Base-by-base conservation (phyloP, 768 basidiomycete species). In the Candolleomyces efflorescens region DNA sequence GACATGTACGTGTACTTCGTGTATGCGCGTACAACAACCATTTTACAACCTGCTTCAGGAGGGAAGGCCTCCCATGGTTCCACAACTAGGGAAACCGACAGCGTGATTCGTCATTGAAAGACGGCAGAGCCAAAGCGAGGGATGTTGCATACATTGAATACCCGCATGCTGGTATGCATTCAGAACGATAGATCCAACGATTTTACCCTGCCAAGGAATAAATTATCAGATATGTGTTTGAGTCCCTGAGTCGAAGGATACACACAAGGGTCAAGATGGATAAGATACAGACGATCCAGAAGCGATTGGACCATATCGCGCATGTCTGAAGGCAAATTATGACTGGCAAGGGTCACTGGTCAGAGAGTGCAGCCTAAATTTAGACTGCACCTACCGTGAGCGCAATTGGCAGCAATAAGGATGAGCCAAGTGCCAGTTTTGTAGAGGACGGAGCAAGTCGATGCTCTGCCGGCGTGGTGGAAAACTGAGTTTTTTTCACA, bases 301-400 rank as follows among this genome's bases (percentile, higher is more conserved):
- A 36, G 13, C 32, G n/a, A 17, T 56, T 56, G 3, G 20, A 13
- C 55, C 55, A 56, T 23, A 56, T 10, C 15, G 55, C 55, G 24
- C 55, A 56, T 6, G 55, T 56, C 43, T 56, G 55, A 13, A 56
- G 47, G 37, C 9, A 38, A 9, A 56, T 56, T 2, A 56, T 50
- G 15, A 48, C 55, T 56, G 55, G 27, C 24, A 20, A 48, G 17
- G 26, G 18, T 15, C 32, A 12, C 22, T 26, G 6, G n/a, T 4
- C 27, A 26, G 27, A 9, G 15, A n/a, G n/a, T n/a, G n/a, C n/a
- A n/a, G n/a, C n/a, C n/a, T n/a, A n/a, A n/a, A n/a, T n/a, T n/a
- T 3, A 36, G 32, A n/a, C 3, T 27, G 5, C 11, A 46, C 44
- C 4, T 32, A 56, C 55, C 48, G 46, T 56, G 55, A 15, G 55